Conservation (phyloP, 2,329 filamentous ascomycete genomes). For the Penicillium paneum region DNA sequence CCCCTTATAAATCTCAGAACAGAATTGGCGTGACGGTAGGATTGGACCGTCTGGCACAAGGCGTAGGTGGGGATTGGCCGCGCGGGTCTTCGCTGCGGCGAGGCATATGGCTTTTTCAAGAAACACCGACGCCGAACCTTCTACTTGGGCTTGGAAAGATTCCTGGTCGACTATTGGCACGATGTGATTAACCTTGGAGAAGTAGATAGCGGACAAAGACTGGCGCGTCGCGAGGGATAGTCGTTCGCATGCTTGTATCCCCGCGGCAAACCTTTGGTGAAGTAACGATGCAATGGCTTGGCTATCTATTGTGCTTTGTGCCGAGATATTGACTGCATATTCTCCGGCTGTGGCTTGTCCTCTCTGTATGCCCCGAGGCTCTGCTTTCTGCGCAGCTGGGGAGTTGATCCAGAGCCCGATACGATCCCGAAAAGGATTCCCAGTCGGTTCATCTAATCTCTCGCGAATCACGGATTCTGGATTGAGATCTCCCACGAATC, state of each 20-base stretch:
- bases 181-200: constrained; percentile 39
- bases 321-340: not conserved
- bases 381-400: constrained; percentile 10
- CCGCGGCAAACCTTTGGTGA: constrained; percentile 24
- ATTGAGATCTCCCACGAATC: constrained; percentile 43
- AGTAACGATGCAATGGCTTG: constrained; percentile 19
- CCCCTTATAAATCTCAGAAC: constrained; percentile 37
- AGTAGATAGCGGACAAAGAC: constrained; percentile 35
- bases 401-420: constrained; percentile 36
- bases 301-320: not conserved
- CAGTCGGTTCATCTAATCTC: constrained; percentile 24
- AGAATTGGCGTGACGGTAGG: constrained; percentile 38
- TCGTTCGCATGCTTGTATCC: constrained; percentile 27
- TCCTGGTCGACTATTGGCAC: constrained; percentile 37
- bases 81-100: constrained; percentile 38
- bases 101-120: constrained; percentile 42
- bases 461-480: constrained; percentile 41
- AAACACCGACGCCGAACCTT: constrained; percentile 32
- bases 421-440: constrained; percentile 27
- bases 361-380: not conserved
- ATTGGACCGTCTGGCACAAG: constrained; percentile 30
- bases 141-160: constrained; percentile 24
- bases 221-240: constrained; percentile 35
- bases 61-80: constrained; percentile 33
- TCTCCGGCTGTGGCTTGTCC: constrained; percentile 1